Base-by-base conservation (phyloP, 2,329 filamentous ascomycete genomes). In the Macroventuria anomochaeta region DNA sequence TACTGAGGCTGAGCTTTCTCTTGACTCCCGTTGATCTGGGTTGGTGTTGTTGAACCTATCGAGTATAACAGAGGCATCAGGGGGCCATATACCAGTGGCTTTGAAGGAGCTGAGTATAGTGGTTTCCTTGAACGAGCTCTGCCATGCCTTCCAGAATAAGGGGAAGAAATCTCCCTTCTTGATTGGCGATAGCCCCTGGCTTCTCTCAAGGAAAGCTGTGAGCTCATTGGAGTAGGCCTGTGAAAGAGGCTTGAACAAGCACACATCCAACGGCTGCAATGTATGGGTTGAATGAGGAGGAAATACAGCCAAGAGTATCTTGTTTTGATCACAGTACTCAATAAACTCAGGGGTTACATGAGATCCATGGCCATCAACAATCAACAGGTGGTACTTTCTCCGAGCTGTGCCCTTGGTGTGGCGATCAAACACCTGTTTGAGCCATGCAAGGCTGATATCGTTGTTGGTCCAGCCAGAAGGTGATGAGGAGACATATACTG, bases 81-180 rank as follows among this genome's bases (percentile, higher is more conserved):
- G 32, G 11, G 5, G 32, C 5, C 5, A 34, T 17, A 34, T 34
- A 34, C 32, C 32, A 10, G 32, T 34, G 3, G n/a, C 15, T 18
- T 34, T 18, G 11, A 34, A 34, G n/a, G 32, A 34, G 5, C 15
- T 34, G 8, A 34, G n/a, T 15, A 34, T 34, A 34, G 32, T 34
- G 5, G n/a, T 3, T 34, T 17, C 17, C 3, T 15, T 34, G 17
- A 34, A 3, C 40, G 10, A 52, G 18, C n/a, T n/a, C n/a, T n/a
- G n/a, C n/a, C n/a, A n/a, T n/a, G 32, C 48, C 17, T 33, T 33
- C 48, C 32, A 52, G 25, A 52, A 46, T 12, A 44, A 12, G 21
- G 3, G 12, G 15, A 52, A 44, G 15, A 52, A 46, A 15, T 44
- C 40, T 11, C 40, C 23, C 29, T 46, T 52, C 23, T 21, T 44